phyloP scores from a whole-genome alignment of 352 stramenopile genomes.

The Pythium aquatile region DNA sequence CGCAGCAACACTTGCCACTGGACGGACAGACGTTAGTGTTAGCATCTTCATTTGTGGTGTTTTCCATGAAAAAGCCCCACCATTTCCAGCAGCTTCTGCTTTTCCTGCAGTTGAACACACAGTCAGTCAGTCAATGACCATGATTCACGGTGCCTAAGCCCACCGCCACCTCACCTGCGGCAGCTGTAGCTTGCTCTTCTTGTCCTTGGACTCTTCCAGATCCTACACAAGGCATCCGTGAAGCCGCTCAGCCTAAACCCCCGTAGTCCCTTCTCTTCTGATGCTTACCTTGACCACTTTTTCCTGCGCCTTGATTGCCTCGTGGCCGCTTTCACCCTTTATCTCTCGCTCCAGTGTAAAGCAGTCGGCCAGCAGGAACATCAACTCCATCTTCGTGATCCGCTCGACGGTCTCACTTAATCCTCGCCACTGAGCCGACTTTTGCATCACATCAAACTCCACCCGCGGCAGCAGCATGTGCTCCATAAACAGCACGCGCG shows the following conservation, averaged over 20 bases:
- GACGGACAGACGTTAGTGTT: background rate
- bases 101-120: slow-evolving; percentile 13
- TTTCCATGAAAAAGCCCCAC: background rate
- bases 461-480: slow-evolving; percentile 81
- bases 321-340: slow-evolving; percentile 40
- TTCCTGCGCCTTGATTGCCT: slow-evolving; percentile 45
- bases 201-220: slow-evolving; percentile 23
- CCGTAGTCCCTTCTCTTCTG: background rate
- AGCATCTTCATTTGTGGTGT: background rate
- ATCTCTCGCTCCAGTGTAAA: slow-evolving; percentile 80
- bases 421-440: slow-evolving; percentile 64
- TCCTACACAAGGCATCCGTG: slow-evolving; percentile 5
- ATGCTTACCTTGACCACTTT: slow-evolving; percentile 43
- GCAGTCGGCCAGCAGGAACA: slow-evolving; percentile 76
- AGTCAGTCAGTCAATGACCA: background rate
- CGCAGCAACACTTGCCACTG: slow-evolving; percentile 51
- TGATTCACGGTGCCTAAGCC: background rate
- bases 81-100: slow-evolving; percentile 23
- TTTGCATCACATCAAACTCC: slow-evolving; percentile 66
- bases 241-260: no score
- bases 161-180: slow-evolving; percentile 9
- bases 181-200: slow-evolving; percentile 22
- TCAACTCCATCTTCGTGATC: slow-evolving; percentile 87
- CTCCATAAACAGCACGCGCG: slow-evolving; percentile 78
- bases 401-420: slow-evolving; percentile 53